phyloP scores from a whole-genome alignment of 768 basidiomycete genomes.

The Lentinula lateritia region DNA sequence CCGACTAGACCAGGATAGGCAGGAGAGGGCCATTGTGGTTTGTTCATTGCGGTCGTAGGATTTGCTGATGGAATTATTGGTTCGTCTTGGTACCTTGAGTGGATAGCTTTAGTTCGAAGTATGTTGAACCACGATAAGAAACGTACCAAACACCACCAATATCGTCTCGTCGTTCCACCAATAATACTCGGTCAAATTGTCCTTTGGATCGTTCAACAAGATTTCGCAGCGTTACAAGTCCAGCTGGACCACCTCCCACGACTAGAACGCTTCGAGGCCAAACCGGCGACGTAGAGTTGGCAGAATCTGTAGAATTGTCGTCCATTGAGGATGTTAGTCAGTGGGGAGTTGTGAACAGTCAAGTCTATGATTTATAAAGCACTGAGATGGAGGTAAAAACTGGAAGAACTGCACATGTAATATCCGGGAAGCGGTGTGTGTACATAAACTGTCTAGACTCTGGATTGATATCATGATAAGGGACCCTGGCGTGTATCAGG shows the following conservation, averaged over 20 bases:
- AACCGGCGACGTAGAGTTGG: neutral
- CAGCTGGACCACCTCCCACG: slow-evolving; percentile 44
- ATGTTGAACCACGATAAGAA: neutral
- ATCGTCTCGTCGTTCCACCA: slow-evolving; percentile 40
- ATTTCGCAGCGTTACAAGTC: slow-evolving; percentile 44
- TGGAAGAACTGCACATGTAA: too few relatives aligned
- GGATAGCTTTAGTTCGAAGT: neutral
- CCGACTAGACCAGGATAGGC: slow-evolving; percentile 44
- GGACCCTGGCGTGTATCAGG: too few relatives aligned
- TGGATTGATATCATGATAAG: too few relatives aligned
- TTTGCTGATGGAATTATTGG: neutral
- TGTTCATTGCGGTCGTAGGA: neutral
- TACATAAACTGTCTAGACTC: too few relatives aligned
- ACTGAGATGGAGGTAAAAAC: too few relatives aligned
- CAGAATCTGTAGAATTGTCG: neutral
- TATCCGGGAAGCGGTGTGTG: too few relatives aligned
- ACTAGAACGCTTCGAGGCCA: slow-evolving; percentile 30
- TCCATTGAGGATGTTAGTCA: neutral
- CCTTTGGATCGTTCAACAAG: slow-evolving; percentile 27
- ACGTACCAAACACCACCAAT: slow-evolving; percentile 46
- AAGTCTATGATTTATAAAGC: neutral
- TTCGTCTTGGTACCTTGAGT: neutral
- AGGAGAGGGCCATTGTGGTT: slow-evolving; percentile 38
- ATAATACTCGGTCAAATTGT: slow-evolving; percentile 34
- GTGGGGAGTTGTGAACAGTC: neutral